phyloP scores from a whole-genome alignment of 768 basidiomycete species.

The Mycena haematopus region DNA sequence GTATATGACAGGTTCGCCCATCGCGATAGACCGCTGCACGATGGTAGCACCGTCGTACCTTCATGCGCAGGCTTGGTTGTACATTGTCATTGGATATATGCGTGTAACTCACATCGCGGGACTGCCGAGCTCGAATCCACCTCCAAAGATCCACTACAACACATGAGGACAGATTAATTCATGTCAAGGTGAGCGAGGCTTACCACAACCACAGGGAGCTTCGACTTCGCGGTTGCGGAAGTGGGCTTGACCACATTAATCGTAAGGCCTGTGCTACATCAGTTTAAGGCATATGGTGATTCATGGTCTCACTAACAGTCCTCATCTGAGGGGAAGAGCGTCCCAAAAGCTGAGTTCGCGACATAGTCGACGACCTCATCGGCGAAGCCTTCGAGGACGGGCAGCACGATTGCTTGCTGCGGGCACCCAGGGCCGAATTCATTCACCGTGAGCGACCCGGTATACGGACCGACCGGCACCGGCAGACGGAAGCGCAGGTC shows the following conservation, averaged over 20 bases:
- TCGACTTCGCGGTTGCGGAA: constrained; percentile 38
- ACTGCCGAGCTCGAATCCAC: background rate
- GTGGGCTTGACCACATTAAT: constrained; percentile 54
- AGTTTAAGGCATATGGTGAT: background rate
- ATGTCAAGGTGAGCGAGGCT: constrained; percentile 20
- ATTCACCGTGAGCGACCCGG: constrained; percentile 43
- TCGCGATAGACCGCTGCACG: constrained; percentile 35
- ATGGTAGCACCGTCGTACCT: constrained; percentile 32
- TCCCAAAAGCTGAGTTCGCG: constrained; percentile 35
- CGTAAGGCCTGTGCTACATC: constrained; percentile 41
- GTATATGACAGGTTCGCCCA: constrained; percentile 37
- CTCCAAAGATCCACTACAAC: constrained; percentile 1
- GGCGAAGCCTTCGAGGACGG: constrained; percentile 36
- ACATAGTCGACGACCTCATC: constrained; percentile 39
- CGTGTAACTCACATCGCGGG: background rate
- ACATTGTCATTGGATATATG: too few species aligned
- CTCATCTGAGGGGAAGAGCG: constrained; percentile 42
- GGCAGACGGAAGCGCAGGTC: constrained; percentile 50
- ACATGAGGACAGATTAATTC: too few species aligned
- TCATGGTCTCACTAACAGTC: constrained; percentile 45
- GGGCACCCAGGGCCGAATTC: constrained; percentile 54
- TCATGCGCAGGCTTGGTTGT: too few species aligned
- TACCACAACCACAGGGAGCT: constrained; percentile 57
- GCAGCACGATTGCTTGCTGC: constrained; percentile 44
- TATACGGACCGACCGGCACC: constrained; percentile 42